Percentiles rank a stretch among this genome's conserved stretches.
Conservation (phyloP, 176 grass and related monocot genomes). For the Paspalum vaginatum region DNA sequence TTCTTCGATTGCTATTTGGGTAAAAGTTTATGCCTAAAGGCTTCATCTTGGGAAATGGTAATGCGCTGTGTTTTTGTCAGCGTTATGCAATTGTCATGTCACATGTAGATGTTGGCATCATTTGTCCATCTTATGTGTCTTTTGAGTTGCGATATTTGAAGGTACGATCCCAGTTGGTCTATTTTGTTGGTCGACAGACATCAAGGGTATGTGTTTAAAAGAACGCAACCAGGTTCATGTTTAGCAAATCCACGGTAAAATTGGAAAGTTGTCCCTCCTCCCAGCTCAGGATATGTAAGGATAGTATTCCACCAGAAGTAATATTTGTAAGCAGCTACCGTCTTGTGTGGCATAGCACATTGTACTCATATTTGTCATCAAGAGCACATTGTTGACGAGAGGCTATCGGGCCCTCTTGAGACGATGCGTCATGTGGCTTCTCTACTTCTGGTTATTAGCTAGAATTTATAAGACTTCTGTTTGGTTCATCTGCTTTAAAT, state of each 20-base stretch:
- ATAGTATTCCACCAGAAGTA: constrained; percentile 14
- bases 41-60: background rate
- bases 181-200: constrained; percentile 3
- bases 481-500: background rate
- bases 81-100: background rate
- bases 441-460: background rate
- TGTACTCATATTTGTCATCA: constrained; percentile 8
- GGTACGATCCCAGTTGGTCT: background rate
- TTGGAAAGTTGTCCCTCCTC: background rate
- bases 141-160: constrained; percentile 35
- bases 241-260: background rate
- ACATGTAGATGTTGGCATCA: background rate
- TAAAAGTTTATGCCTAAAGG: background rate
- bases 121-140: constrained; percentile 25
- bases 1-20: constrained; percentile 13
- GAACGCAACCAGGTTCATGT: background rate
- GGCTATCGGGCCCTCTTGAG: background rate
- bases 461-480: background rate
- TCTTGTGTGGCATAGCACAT: background rate
- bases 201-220: background rate
- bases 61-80: background rate
- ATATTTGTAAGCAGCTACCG: constrained; percentile 5
- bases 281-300: constrained; percentile 9
- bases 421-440: background rate
- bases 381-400: background rate